phyloP scores from a whole-genome alignment of 176 grass and related monocot genomes.

The Triticum aestivum region IWGSC_CS_RefSeq_v2.1 NC_057807.1:344716900-344717399 shows the following conservation, averaged over 20 bases:
- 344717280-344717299: not conserved
- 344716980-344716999: not conserved
- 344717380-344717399: too few relatives aligned
- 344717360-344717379: too few relatives aligned
- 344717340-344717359: too few relatives aligned
- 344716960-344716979: too few relatives aligned
- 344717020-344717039: not conserved
- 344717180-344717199: not conserved
- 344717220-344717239: too few relatives aligned
- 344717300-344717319: not conserved
- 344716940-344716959: not conserved
- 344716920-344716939: not conserved
- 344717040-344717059: not conserved
- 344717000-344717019: not conserved
- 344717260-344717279: not conserved
- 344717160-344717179: not conserved
- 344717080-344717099: not conserved
- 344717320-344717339: not conserved
- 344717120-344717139: not conserved
- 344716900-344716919: not conserved
- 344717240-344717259: not conserved
- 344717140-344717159: not conserved
- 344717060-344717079: not conserved
- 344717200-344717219: not conserved
- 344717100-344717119: not conserved